Conservation (phyloP, 805 yeast genomes). For the Candida oleophila region DNA sequence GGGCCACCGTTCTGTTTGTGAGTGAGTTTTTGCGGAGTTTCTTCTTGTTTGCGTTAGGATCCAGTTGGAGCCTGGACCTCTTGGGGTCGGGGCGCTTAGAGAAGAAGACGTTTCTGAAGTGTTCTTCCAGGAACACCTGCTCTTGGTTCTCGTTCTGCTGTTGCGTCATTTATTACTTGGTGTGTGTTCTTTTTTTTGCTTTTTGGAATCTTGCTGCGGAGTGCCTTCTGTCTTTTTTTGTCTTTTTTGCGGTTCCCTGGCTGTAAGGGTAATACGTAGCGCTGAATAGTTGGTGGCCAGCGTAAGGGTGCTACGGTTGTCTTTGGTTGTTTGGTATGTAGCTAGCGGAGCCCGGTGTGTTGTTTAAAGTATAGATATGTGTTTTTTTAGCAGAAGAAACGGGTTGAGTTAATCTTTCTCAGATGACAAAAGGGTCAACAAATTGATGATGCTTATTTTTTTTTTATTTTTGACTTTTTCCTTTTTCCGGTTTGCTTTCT, state of each 20-base stretch:
- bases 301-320: no score
- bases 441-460: not conserved
- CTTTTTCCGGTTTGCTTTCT: not conserved
- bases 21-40: slow-evolving; percentile 5
- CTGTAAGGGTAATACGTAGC: no score
- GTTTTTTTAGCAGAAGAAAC: not conserved
- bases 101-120: slow-evolving; percentile 30
- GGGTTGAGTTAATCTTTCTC: not conserved
- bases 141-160: slow-evolving; percentile 30
- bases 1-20: slow-evolving; percentile 13
- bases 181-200: no score
- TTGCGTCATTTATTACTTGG: slow-evolving; percentile 16
- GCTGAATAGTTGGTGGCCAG: no score
- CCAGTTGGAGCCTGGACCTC: slow-evolving; percentile 12
- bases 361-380: no score
- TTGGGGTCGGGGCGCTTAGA: slow-evolving; percentile 15
- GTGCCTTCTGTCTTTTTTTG: no score
- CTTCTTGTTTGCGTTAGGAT: slow-evolving; percentile 3
- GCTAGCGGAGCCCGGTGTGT: no score
- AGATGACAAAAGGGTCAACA: not conserved
- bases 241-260: no score
- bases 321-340: no score
- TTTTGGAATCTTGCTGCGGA: no score
- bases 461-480: not conserved
- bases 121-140: slow-evolving; percentile 29